These are phyloP conservation scores for Rhizophora apiculata DNA, from an alignment of 345 rosid genomes.

Conservation along the genomic window DNA sequence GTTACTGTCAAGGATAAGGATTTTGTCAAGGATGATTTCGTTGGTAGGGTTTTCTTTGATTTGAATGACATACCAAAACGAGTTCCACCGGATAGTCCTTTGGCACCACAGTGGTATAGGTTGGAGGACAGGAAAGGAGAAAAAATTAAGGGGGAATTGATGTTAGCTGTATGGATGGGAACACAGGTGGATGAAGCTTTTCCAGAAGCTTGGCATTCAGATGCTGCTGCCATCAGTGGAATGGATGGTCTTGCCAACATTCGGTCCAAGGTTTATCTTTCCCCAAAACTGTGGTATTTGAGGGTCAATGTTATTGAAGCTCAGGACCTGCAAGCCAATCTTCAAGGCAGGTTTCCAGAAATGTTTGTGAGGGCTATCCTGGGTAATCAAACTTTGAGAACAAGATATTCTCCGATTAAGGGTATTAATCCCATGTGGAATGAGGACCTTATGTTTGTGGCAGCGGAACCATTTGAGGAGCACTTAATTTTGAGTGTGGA, in stretches of 20 bases:
- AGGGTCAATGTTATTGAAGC: conserved; percentile 76
- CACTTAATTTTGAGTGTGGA: conserved; percentile 59
- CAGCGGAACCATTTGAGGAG: conserved; percentile 89
- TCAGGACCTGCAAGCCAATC: conserved; percentile 73
- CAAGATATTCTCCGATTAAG: conserved; percentile 46
- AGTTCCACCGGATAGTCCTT: conserved; percentile 88
- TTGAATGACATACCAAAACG: conserved; percentile 69
- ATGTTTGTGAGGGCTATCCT: conserved; percentile 51
- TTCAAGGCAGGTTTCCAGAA: conserved; percentile 62
- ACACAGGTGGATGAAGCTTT: conserved; percentile 97
- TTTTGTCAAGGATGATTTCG: conserved; percentile 72
- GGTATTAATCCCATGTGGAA: conserved; percentile 66
- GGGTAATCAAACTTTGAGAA: conserved; percentile 60
- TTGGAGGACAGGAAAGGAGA: conserved; percentile 65
- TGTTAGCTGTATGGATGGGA: conserved; percentile 97
- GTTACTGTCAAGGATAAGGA: conserved; percentile 82
- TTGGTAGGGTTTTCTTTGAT: conserved; percentile 55
- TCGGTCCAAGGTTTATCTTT: conserved; percentile 83
- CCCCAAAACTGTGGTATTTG: conserved; percentile 86
- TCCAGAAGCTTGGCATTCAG: conserved; percentile 97
- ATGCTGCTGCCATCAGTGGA: conserved; percentile 75
- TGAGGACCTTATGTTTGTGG: conserved; percentile 89
- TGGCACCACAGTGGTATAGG: conserved; percentile 95
- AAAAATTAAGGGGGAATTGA: conserved; percentile 73
- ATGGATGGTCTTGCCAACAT: conserved; percentile 58